Conservation (phyloP, 2,329 filamentous ascomycete species). For the Drechslerella stenobrocha region DNA sequence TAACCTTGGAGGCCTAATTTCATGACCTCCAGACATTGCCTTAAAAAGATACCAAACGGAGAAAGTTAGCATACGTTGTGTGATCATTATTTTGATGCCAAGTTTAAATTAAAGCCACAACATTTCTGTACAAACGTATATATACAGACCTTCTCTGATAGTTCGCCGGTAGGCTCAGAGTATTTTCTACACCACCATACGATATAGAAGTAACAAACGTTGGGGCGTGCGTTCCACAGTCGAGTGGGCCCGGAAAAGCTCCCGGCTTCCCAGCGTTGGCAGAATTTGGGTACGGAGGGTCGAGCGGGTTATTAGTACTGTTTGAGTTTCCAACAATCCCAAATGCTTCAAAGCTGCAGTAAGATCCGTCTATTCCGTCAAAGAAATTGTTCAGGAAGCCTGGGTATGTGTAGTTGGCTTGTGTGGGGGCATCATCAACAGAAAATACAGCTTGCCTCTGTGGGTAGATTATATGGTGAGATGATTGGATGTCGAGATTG, state of each 20-base stretch:
- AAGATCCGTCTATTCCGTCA: slow-evolving; percentile 62
- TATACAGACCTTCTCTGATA: slow-evolving; percentile 59
- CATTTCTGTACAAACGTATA: slow-evolving; percentile 51
- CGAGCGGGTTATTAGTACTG: slow-evolving; percentile 56
- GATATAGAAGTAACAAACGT: slow-evolving; percentile 64
- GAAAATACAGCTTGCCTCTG: slow-evolving; percentile 59
- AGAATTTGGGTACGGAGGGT: slow-evolving; percentile 61
- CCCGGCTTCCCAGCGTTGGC: slow-evolving; percentile 61
- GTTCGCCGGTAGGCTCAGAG: slow-evolving; percentile 58
- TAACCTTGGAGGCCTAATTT: slow-evolving; percentile 61
- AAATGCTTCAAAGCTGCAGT: slow-evolving; percentile 61
- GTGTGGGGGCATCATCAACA: slow-evolving; percentile 57
- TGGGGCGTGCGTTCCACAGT: slow-evolving; percentile 61
- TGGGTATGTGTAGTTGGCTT: slow-evolving; percentile 52
- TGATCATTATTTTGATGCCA: no score
- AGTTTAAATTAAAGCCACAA: no score
- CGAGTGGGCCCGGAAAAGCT: slow-evolving; percentile 55
- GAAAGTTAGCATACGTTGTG: no score
- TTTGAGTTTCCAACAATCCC: slow-evolving; percentile 59
- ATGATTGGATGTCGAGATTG: slow-evolving; percentile 60
- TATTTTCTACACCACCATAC: slow-evolving; percentile 62
- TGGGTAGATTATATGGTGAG: slow-evolving; percentile 61
- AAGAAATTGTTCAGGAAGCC: slow-evolving; percentile 59
- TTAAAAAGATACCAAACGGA: no score
- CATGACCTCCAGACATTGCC: slow-evolving; percentile 61